Base-by-base conservation (phyloP, 306 rosid species). In the Gastrolobium bilobum region DNA sequence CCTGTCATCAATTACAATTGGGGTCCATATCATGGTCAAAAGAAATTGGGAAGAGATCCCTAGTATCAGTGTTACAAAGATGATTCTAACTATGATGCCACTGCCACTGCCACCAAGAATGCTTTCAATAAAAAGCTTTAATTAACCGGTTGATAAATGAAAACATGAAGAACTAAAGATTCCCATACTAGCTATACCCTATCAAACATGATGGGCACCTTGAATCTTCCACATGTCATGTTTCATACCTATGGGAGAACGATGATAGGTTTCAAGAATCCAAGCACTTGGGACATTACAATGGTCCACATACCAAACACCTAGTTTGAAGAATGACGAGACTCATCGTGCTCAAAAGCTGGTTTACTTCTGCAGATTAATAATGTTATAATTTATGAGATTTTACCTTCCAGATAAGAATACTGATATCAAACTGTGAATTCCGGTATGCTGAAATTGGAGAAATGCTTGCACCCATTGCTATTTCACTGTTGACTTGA, bases 391-490 rank as follows among this genome's bases (percentile, higher is more conserved):
- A 5, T 8, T 33, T 52, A 72, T 80, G 42, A 82, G 64, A 72
- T 42, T 82, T 85, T 93, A 93, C 99, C 98, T 96, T 96, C 99
- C 99, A 96, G 79, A 96, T 90, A 66, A 93, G 98, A 59, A 96
- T 90, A 53, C 96, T 89, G 85, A 96, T 93, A 72, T 96, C 99
- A 9, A 87, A 96, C 73, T 96, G 99, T 10, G 99, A 87, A 70
- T 81, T 85, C 2, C 94, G 81, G 64, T 5, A 80, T 1, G 38
- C 90, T 5, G 99, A 96, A 50, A 96, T 84, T 0, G 99, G 99
- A 61, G 97, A 79, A 71, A 96, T 96, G 89, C 97, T 93, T 33
- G 99, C 99, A 30, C 99, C 99, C 99, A 96, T 93, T 43, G 99
- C 97, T 59, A 96, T 91, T 31, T 89, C 84, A 43, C 90, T 91